Base-by-base conservation (phyloP, 345 rosid species). In the Jatropha curcas region DNA sequence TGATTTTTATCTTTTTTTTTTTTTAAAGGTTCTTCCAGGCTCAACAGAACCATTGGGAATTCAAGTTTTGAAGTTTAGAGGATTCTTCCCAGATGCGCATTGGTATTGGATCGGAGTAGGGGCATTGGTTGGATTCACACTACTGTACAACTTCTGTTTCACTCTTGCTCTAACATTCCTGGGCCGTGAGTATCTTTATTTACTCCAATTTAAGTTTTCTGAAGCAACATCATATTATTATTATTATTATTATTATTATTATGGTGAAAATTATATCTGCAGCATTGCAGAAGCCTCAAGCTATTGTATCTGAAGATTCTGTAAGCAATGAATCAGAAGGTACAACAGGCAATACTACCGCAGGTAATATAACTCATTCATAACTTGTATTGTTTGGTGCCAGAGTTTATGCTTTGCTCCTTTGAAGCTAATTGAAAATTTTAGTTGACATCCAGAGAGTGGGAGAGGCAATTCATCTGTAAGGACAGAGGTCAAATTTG, bases 21-120 rank as follows among this genome's bases (percentile, higher is more conserved):
- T 27, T 55, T 28, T 39, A 3, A 31, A 80, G 80, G 22, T 73
- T 69, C 68, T 64, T 25, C 79, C 76, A 16, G n/a, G 74, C 62
- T 53, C 79, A 41, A 68, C 65, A 43, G 77, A 75, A 66, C 22
- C 86, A 70, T 65, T 85, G 1, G 97, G 94, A 72, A 53, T 84
- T 45, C 67, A 77, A 25, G 82, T 87, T 31, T 72, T 89, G 55
- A 75, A 80, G 74, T 77, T 83, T n/a, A 74, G 90, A 33, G 95
- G 89, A 30, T 61, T 86, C 59, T 86, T 79, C 59, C 72, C 81
- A 3, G 65, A 80, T 28, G 78, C 87, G 60, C 79, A 77, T 62
- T 90, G 95, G 95, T 90, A 86, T 71, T 90, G 92, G 95, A 81
- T 90, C 51, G 89, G 95, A 65, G 7, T 85, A 12, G 73, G 80